Evolutionary conservation across 805 yeast species (phyloP).

Genomic region (Tetrapisispora fleetii): DNA sequence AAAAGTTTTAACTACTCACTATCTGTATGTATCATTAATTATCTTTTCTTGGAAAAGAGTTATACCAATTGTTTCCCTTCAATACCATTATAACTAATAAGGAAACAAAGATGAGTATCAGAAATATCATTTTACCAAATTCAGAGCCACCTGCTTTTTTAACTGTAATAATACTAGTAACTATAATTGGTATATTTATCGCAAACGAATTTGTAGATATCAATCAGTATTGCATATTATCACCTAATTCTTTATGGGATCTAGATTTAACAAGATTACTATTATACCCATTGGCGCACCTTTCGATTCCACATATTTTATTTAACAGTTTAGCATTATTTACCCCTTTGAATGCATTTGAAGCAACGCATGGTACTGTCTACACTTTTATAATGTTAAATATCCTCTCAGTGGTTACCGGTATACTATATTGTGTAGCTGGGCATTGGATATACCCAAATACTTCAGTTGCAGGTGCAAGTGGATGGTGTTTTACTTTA

Average conservation of each 20-base stretch:
- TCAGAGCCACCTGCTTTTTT: conserved; percentile 1
- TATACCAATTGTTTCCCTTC: neutral
- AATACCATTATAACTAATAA: neutral
- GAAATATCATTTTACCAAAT: neutral
- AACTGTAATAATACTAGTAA: neutral
- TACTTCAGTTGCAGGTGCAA: conserved; percentile 52
- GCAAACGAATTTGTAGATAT: conserved; percentile 2
- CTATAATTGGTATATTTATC: neutral
- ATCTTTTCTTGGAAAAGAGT: no score
- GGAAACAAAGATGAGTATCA: conserved; percentile 4
- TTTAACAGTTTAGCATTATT: conserved; percentile 49
- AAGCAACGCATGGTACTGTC: conserved; percentile 68
- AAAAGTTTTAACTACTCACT: no score
- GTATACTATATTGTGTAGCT: conserved; percentile 46
- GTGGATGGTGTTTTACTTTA: conserved; percentile 67
- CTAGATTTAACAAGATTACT: conserved; percentile 29
- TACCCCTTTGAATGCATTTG: conserved; percentile 56
- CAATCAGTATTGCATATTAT: conserved; percentile 7
- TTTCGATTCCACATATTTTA: conserved; percentile 48
- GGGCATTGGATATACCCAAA: conserved; percentile 39
- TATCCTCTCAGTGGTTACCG: conserved; percentile 59
- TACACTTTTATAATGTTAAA: conserved; percentile 76
- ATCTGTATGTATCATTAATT: no score
- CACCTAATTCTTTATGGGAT: conserved; percentile 10
- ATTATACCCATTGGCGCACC: conserved; percentile 64